Evolutionary conservation across 257 asterid species (phyloP), one percentile per base, ranked within the genome.

Genomic region (Lantana camara): DNA sequence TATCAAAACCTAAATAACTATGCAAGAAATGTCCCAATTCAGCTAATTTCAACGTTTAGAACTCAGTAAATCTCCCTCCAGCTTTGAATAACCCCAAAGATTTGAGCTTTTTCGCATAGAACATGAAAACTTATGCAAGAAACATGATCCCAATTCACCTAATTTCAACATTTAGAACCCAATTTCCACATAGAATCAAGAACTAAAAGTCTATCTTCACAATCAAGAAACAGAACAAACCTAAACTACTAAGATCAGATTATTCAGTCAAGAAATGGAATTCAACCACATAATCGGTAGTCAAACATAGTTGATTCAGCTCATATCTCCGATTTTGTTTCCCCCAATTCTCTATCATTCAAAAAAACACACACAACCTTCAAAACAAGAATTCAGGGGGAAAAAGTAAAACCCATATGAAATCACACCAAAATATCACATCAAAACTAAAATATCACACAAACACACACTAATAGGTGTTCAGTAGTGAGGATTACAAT

Each of bases 401-500:
- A 15, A 17, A 19, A 4, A 20, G 15, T 8, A 35, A 7, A 49
- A 55, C 41, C n/a, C 47, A 41, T 8, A 41, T 1, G 12, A 17
- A 42, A 40, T 78, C 48, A 19, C 45, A 81, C 68, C 9, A 83
- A 47, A 3, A 62, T n/a, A n/a, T n/a, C n/a, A n/a, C n/a, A n/a
- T n/a, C n/a, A n/a, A n/a, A n/a, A n/a, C n/a, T n/a, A n/a, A n/a
- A n/a, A n/a, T n/a, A n/a, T n/a, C 34, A 17, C 1, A 20, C 8
- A 53, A 11, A 60, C 12, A 51, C 57, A 42, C 38, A 53, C 9
- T 51, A 17, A 22, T 12, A 40, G 0, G 40, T 22, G 42, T 40
- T 32, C 37, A 20, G 47, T 14, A 34, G 45, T n/a, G 56, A 49
- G 15, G 11, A 45, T 67, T 86, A 89, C 97, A 29, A 89, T 89